A percentile compares a stretch with the other conserved stretches of the same genome.
phyloP scores from a whole-genome alignment of 208 protist species.

The Trypanosoma grayi region DNA sequence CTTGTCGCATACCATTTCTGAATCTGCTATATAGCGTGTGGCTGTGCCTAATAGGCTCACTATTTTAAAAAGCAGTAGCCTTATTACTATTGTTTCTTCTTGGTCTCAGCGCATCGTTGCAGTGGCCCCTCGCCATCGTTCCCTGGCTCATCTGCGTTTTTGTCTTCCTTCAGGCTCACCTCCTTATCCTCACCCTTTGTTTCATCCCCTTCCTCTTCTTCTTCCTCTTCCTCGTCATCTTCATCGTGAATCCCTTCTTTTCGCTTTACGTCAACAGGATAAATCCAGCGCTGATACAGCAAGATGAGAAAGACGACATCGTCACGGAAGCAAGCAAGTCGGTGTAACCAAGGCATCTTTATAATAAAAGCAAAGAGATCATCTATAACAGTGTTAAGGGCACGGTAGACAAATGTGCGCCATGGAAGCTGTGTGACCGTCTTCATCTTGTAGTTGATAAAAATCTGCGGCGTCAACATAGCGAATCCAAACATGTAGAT shows the following conservation, averaged over 20 bases:
- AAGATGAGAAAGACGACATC: constrained; percentile 98
- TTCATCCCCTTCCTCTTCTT: constrained; percentile 3
- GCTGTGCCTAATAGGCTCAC: neutral
- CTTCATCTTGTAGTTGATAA: constrained; percentile 99
- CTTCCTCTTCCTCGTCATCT: constrained; percentile 4
- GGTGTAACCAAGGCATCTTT: constrained; percentile 97
- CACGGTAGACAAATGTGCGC: constrained; percentile 97
- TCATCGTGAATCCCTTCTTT: constrained; percentile 40
- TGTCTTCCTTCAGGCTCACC: too few relatives aligned
- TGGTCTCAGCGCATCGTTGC: constrained; percentile 11
- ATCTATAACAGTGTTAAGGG: constrained; percentile 99
- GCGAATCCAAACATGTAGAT: constrained; percentile 97
- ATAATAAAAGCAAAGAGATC: constrained; percentile 99
- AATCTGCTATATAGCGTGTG: neutral
- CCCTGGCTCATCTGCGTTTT: too few relatives aligned
- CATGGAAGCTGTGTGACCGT: constrained; percentile 98
- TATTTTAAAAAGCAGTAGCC: neutral
- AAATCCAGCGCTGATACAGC: constrained; percentile 98
- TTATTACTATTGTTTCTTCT: constrained; percentile 34
- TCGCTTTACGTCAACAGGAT: constrained; percentile 94
- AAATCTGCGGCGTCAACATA: constrained; percentile 99
- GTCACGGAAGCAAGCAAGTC: constrained; percentile 98
- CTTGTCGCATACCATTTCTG: too few relatives aligned
- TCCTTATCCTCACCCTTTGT: constrained; percentile 1
- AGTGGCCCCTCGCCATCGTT: constrained; percentile 2